Percentiles rank a stretch among this genome's conserved stretches.
These are phyloP conservation scores for Neopestalotiopsis sp. DNA, from an alignment of 2,329 filamentous ascomycete species.

Conservation along the genomic window DNA sequence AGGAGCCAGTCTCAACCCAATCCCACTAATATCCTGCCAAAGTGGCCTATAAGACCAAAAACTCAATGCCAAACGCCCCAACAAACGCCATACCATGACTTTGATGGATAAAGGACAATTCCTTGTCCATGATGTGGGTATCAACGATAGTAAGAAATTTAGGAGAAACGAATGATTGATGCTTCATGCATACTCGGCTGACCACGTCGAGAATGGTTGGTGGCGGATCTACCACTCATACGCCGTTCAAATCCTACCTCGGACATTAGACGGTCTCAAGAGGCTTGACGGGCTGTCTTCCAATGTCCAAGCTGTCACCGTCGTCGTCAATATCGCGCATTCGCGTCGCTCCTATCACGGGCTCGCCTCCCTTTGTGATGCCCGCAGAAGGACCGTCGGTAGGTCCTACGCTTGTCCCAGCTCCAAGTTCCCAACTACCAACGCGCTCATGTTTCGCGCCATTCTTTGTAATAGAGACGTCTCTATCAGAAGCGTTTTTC, in stretches of 20 bases:
- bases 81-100: background rate
- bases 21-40: background rate
- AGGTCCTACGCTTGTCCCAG: constrained; percentile 12
- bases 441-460: constrained; percentile 50
- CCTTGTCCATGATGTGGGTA: background rate
- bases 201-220: background rate
- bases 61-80: background rate
- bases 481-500: constrained; percentile 49
- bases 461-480: constrained; percentile 44
- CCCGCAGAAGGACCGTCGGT: constrained; percentile 25
- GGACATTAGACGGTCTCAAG: constrained; percentile 42
- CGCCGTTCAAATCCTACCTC: background rate
- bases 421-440: constrained; percentile 55
- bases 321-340: constrained; percentile 34
- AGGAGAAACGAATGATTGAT: background rate
- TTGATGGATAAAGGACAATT: background rate
- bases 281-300: constrained; percentile 41
- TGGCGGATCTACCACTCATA: background rate
- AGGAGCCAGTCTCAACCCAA: background rate
- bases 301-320: constrained; percentile 39
- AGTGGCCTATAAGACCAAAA: background rate
- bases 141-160: constrained; percentile 10
- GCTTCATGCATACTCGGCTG: background rate
- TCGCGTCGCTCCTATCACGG: constrained; percentile 23
- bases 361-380: constrained; percentile 20